Percentiles rank a stretch among this genome's conserved stretches.
Conservation (phyloP, 2,329 filamentous ascomycete genomes). For the Diaporthe amygdali region DNA sequence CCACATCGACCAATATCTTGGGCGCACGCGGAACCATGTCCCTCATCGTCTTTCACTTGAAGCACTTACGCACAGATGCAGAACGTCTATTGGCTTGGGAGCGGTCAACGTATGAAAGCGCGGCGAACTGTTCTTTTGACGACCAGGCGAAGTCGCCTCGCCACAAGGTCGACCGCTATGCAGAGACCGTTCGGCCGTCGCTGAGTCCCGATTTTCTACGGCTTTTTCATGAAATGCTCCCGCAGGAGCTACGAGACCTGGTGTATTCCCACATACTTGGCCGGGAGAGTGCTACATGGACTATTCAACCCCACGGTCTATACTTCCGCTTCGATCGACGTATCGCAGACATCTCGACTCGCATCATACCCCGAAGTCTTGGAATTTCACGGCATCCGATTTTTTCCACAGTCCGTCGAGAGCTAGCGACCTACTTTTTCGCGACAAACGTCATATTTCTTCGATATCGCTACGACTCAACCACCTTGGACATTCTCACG, state of each 20-base stretch:
- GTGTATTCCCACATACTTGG: no score
- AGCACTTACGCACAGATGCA: not conserved
- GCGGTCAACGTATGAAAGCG: not conserved
- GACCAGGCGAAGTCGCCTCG: not conserved
- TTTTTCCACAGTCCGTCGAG: not conserved
- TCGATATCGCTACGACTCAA: not conserved
- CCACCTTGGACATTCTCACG: not conserved
- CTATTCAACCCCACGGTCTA: not conserved
- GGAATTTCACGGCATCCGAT: not conserved
- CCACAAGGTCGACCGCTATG: no score
- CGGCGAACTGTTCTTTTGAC: not conserved
- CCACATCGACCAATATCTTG: no score
- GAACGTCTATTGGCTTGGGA: not conserved
- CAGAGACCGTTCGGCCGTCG: not conserved
- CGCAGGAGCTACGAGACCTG: not conserved
- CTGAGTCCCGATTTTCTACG: not conserved
- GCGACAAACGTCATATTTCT: not conserved
- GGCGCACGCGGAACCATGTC: not conserved
- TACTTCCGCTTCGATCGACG: not conserved
- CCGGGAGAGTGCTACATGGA: not conserved
- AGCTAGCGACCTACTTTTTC: not conserved
- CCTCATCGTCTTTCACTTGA: not conserved
- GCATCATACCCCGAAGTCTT: not conserved
- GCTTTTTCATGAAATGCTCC: not conserved
- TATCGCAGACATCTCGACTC: not conserved